phyloP scores from a whole-genome alignment of 345 rosid genomes.

The Psidium friedrichsthalianum region DNA sequence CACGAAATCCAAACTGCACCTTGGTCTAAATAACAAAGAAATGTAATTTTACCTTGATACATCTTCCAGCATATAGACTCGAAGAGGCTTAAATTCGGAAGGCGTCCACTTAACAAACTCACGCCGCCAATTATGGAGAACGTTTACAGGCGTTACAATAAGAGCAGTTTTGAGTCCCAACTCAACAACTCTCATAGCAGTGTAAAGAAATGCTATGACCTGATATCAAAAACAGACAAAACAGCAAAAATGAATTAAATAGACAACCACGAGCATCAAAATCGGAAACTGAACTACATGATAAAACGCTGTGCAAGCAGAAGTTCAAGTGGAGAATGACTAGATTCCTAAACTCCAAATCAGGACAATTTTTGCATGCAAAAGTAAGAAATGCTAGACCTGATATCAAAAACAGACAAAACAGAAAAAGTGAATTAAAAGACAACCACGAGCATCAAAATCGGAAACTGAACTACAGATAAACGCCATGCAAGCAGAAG shows the following conservation, averaged over 20 bases:
- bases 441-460: background rate
- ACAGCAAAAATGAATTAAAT: background rate
- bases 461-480: background rate
- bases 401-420: conserved; percentile 12
- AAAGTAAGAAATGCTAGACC: conserved; percentile 72
- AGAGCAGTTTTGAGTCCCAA: conserved; percentile 86
- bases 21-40: background rate
- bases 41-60: conserved; percentile 53
- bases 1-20: background rate
- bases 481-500: background rate
- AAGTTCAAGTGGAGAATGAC: background rate
- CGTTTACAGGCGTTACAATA: conserved; percentile 95
- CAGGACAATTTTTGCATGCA: background rate
- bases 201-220: conserved; percentile 97
- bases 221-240: conserved; percentile 12
- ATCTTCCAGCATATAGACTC: conserved; percentile 92
- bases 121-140: conserved; percentile 95
- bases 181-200: conserved; percentile 89
- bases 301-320: background rate
- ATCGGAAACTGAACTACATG: background rate
- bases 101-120: conserved; percentile 97
- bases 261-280: background rate
- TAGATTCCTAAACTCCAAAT: background rate
- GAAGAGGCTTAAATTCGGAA: conserved; percentile 76
- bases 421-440: background rate